These are phyloP conservation scores for Hypoxylon sp. DNA, from an alignment of 2,329 filamentous ascomycete species.

Conservation along the genomic window DNA sequence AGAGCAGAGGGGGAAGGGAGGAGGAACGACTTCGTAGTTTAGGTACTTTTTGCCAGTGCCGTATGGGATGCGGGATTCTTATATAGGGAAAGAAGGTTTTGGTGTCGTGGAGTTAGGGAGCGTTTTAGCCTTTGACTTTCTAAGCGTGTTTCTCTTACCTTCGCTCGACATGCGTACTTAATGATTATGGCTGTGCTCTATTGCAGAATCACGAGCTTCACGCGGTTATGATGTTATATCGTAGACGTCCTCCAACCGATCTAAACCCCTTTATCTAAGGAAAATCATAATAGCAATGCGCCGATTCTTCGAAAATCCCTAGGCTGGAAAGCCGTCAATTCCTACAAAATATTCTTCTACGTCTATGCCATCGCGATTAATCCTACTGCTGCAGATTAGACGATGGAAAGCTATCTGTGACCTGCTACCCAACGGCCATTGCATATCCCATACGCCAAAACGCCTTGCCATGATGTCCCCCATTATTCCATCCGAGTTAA, in stretches of 20 bases:
- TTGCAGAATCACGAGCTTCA: not conserved
- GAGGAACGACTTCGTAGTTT: not conserved
- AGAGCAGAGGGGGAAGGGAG: not conserved
- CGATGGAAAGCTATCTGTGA: constrained; percentile 1
- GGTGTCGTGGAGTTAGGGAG: constrained; percentile 19
- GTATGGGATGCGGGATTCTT: constrained; percentile 5
- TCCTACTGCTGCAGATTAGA: constrained; percentile 6
- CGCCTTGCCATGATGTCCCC: constrained; percentile 37
- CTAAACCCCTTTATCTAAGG: not conserved
- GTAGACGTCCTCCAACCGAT: not conserved
- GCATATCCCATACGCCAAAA: constrained; percentile 24
- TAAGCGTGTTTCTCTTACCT: not conserved
- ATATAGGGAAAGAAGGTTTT: constrained; percentile 11
- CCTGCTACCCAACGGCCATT: constrained; percentile 11
- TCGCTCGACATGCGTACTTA: not conserved
- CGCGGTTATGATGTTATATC: not conserved
- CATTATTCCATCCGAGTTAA: not conserved
- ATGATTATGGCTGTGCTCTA: not conserved
- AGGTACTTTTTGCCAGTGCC: not conserved
- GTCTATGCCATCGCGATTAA: constrained; percentile 6
- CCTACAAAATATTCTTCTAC: constrained; percentile 3
- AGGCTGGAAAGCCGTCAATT: not conserved
- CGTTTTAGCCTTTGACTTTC: constrained; percentile 7
- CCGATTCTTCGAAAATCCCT: not conserved
- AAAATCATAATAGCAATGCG: not conserved